A percentile compares a stretch with the other conserved stretches of the same genome.
phyloP scores from a whole-genome alignment of 345 rosid species.

The Gossypium mustelinum region DNA sequence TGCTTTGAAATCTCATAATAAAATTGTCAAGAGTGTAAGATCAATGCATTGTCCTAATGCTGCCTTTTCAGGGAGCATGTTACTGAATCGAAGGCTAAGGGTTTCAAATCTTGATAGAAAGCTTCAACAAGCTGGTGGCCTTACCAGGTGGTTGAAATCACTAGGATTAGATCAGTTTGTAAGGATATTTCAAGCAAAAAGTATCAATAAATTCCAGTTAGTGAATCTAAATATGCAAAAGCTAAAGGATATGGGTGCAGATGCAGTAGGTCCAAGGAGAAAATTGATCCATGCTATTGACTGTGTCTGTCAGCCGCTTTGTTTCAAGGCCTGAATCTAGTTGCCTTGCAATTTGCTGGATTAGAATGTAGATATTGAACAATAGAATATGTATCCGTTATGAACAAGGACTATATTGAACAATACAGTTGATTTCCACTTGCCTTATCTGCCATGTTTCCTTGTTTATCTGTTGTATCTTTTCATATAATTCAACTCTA shows the following conservation, averaged over 20 bases:
- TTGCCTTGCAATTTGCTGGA: background rate
- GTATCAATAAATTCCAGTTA: conserved; percentile 61
- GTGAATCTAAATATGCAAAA: conserved; percentile 85
- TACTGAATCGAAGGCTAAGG: conserved; percentile 56
- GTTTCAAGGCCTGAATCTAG: conserved; percentile 28
- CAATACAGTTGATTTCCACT: background rate
- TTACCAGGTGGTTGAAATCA: conserved; percentile 69
- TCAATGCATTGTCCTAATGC: conserved; percentile 29
- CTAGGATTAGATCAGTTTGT: conserved; percentile 79
- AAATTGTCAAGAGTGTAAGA: conserved; percentile 32
- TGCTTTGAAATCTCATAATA: conserved; percentile 19
- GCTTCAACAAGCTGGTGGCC: conserved; percentile 71
- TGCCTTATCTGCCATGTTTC: background rate
- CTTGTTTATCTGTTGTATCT: background rate
- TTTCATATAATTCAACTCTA: background rate
- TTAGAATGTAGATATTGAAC: background rate
- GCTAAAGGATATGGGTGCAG: conserved; percentile 93
- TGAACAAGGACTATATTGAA: background rate
- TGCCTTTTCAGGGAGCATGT: conserved; percentile 32
- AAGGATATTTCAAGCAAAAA: conserved; percentile 55
- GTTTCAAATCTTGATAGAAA: conserved; percentile 68
- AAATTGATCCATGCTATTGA: conserved; percentile 91
- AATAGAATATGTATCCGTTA: background rate
- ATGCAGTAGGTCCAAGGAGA: conserved; percentile 90
- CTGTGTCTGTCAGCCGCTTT: conserved; percentile 67